Evolutionary conservation across 2,329 filamentous ascomycete species (phyloP), one percentile per base, ranked within the genome.

Genomic region (Elsinoe arachidis): DNA sequence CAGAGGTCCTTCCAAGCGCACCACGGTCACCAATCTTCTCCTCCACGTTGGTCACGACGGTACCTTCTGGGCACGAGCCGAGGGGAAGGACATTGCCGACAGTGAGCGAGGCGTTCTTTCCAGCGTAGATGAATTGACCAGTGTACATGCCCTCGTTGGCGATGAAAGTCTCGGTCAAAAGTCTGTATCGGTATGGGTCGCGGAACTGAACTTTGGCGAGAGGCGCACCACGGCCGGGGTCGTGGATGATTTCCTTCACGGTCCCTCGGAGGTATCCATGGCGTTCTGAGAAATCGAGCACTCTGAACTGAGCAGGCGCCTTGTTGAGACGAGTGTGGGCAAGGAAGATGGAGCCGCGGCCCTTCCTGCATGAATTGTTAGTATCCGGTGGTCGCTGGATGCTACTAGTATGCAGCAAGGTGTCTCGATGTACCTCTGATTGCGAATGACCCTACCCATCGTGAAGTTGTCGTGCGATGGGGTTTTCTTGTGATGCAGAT

Each of bases 61-160:
- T 99, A 90, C 93, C 93, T 84, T 99, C 93, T 68, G 93, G 93
- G 76, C 97, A 88, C 74, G 88, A 90, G 74, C 85, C 84, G 69
- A 99, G 85, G 66, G 93, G 93, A 64, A 99, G 89, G 74, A 99
- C 80, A 84, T 99, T 99, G 78, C 93, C 93, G 77, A 99, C 86
- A 73, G 88, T 97, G 73, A 99, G 85, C 67, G 87, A 82, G 72
- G 93, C 93, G 81, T 96, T 93, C 90, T 99, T 99, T 76, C 93
- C 93, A 75, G 92, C 93, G 80, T 99, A 99, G 87, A 99, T 90
- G 85, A 99, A 99, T 80, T 99, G 93, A 76, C 93, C 93, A 68
- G 93, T 96, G 89, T 97, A 99, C 91, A 97, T 96, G 82, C 93
- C 93, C 84, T 97, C 93, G 81, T 97, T 99, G 79, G 93, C 93